Base-by-base conservation (phyloP, 83 land plant species). In the Picea mariana region DNA sequence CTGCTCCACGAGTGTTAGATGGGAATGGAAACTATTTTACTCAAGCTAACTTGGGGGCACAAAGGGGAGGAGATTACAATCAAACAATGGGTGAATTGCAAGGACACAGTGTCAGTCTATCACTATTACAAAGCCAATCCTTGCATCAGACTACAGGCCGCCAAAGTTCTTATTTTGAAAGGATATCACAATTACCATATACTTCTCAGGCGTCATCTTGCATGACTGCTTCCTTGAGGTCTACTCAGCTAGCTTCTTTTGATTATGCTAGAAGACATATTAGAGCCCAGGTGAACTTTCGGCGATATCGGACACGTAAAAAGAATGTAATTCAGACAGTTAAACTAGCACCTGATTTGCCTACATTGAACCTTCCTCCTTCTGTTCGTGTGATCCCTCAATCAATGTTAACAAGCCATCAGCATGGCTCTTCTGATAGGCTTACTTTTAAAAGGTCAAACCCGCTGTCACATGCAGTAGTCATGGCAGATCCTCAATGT, bases 361-460 rank as follows among this genome's bases (percentile, higher is more conserved):
- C 99, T 69, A 91, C 97, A 44, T 84, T 97, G 58, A 95, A 95
- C 84, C 99, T 97, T 78, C 99, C 99, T 6, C 93, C 94, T 55
- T 84, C 91, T 65, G 99, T 92, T 66, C 95, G 98, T 83, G 89
- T 97, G 16, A 89, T 97, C 40, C 86, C 99, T 67, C 91, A 87
- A 83, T 85, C 97, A 69, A 86, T 87, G 52, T 81, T 89, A 24
- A 79, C 82, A 69, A 67, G 77, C 58, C 47, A 27, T 59, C 77
- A 67, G 6, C 16, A 7, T 84, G 83, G 71, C 64, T 44, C 84
- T 71, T 81, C 82, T 11, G n/a, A 67, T 6, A 26, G 75, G 26
- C 26, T 64, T 80, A 4, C 81, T 34, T 6, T 38, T 60, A 59
- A 60, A 62, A 79, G 23, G n/a, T 18, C 66, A 73, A 73, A 73